Base-by-base conservation (phyloP, 805 yeast species). In the Dipodascopsis uninucleata region DNA sequence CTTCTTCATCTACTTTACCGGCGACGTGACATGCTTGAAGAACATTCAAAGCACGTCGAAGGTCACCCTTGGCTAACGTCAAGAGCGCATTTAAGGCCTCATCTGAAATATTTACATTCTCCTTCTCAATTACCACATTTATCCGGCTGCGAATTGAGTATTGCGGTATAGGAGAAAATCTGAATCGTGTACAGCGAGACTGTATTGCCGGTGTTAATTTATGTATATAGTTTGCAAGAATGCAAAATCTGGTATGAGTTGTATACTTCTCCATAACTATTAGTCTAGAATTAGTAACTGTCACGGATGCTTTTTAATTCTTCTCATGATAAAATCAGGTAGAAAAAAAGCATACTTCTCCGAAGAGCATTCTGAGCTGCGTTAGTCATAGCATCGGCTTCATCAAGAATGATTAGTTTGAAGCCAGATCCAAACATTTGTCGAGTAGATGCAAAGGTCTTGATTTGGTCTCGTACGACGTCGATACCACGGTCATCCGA, bases 401-500 rank as follows among this genome's bases (percentile, higher is more conserved):
- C 97, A 69, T 89, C 97, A 43, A 93, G 68, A 34, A 93, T 85
- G 53, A 93, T 83, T 57, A 93, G 79, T 63, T 93, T 93, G 67
- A 86, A 93, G 4, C 97, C 97, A 96, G 0, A 96, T 96, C 62
- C 44, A 66, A 90, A 93, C 42, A 93, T 90, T 64, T 93, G 98
- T 73, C 87, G 80, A 1, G 98, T 93, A 24, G 90, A 79, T 8
- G 98, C 98, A 69, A 93, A 93, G 57, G 83, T 88, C 72, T 93
- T 93, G 70, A 93, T 88, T 66, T 88, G 96, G 59, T 93, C 93
- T 53, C 99, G 77, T n/a, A 93, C 97, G 35, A 93, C 97, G 58
- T 87, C 95, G 56, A 93, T 93, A 55, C 98, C 98, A 68, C 98
- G 78, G 64, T 93, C 98, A 65, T 93, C 98, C 3, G 94, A 82